phyloP scores from a whole-genome alignment of 163 green algal genomes.

The Volvox carteri region DNA sequence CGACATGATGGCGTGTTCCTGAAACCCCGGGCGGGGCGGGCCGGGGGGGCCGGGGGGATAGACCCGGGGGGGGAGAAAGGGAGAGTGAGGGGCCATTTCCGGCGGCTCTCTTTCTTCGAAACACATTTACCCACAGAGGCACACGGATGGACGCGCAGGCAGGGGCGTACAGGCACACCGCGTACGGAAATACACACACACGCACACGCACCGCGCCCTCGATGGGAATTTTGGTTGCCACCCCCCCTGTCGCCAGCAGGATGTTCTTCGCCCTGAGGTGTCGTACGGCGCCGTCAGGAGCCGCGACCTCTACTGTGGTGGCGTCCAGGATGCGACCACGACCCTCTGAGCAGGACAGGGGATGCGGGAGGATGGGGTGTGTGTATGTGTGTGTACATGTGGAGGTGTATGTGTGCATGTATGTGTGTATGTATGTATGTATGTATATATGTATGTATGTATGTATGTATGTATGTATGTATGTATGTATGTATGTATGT shows the following conservation, averaged over 20 bases:
- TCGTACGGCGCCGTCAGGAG: conserved; percentile 43
- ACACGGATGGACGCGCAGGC: neutral
- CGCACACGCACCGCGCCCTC: conserved; percentile 53
- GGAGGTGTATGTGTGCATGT: no score
- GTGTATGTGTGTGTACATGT: no score
- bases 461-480: no score
- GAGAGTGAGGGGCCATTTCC: neutral
- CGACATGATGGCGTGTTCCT: conserved; percentile 92
- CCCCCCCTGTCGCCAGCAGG: conserved; percentile 81
- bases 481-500: no score
- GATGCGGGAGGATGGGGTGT: no score
- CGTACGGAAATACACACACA: neutral
- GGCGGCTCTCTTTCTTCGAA: neutral
- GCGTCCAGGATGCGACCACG: conserved; percentile 86
- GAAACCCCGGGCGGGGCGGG: neutral
- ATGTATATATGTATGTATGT: no score
- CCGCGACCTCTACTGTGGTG: conserved; percentile 92
- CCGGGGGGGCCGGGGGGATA: neutral
- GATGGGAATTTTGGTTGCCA: conserved; percentile 67
- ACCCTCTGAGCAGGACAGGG: no score
- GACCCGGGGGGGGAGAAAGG: neutral
- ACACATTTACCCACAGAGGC: neutral
- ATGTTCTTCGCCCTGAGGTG: conserved; percentile 74
- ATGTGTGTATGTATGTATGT: no score
- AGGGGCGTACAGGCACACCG: no score